phyloP scores from a whole-genome alignment of 2,329 filamentous ascomycete genomes.

The Claviceps paspali region DNA sequence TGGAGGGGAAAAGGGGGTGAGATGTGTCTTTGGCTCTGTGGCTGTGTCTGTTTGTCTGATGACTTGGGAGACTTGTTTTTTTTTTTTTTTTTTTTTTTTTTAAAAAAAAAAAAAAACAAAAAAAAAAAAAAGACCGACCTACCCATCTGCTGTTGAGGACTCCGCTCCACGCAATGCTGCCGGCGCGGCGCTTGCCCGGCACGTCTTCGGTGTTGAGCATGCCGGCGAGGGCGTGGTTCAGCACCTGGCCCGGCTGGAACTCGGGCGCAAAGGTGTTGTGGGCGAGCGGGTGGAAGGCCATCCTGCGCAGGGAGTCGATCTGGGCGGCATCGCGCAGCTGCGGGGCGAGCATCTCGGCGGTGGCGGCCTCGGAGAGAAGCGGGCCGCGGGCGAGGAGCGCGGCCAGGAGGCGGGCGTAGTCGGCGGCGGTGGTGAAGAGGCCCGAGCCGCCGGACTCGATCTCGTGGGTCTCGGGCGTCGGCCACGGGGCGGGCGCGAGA shows the following conservation, averaged over 20 bases:
- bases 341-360: constrained; percentile 23
- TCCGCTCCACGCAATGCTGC: constrained; percentile 29
- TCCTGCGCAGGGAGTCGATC: constrained; percentile 8
- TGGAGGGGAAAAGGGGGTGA: too few species aligned
- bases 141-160: constrained; percentile 27
- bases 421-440: constrained; percentile 24
- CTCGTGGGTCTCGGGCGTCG: constrained; percentile 15
- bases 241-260: constrained; percentile 16
- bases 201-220: constrained; percentile 24
- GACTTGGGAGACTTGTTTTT: too few species aligned
- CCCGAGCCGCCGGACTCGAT: constrained; percentile 29
- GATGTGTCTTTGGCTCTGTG: too few species aligned
- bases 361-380: constrained; percentile 16
- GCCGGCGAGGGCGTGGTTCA: constrained; percentile 25
- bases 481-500: constrained; percentile 9
- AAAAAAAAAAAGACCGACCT: constrained; percentile 9
- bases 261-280: constrained; percentile 20
- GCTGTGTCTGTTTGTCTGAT: too few species aligned
- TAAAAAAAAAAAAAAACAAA: neutral
- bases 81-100: neutral
- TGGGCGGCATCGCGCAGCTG: constrained; percentile 23
- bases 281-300: constrained; percentile 8
- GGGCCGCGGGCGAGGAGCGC: too few species aligned
- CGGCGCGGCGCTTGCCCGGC: constrained; percentile 23
- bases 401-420: constrained; percentile 24